Evolutionary conservation across 1,139 yeast species (phyloP).

Genomic region (Spathaspora sp.): DNA sequence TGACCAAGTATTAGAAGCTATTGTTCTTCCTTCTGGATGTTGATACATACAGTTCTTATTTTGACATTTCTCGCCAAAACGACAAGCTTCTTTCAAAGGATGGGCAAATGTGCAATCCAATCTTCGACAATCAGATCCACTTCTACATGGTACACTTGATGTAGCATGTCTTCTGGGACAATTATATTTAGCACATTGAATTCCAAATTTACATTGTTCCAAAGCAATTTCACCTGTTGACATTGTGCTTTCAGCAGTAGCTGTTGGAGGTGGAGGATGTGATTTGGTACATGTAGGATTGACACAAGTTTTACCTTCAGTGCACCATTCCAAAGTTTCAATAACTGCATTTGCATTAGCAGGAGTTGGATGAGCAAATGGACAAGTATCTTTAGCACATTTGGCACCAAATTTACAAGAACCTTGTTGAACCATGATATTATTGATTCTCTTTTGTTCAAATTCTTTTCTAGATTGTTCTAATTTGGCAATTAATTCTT

Average conservation of each 20-base stretch:
- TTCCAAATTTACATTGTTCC: constrained; percentile 81
- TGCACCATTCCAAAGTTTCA: constrained; percentile 71
- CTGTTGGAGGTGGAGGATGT: constrained; percentile 68
- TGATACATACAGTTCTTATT: constrained; percentile 68
- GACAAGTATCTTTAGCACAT: constrained; percentile 77
- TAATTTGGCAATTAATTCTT: constrained; percentile 62
- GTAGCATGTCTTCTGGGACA: constrained; percentile 88
- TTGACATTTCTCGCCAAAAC: constrained; percentile 72
- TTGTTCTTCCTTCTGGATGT: constrained; percentile 74
- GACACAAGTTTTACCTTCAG: constrained; percentile 62
- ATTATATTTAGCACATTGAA: constrained; percentile 68
- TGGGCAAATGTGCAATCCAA: constrained; percentile 81
- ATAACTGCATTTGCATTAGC: constrained; percentile 75
- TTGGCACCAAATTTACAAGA: constrained; percentile 73
- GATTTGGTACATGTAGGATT: constrained; percentile 67
- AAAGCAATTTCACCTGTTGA: constrained; percentile 49
- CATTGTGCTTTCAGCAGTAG: constrained; percentile 24
- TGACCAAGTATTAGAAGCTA: constrained; percentile 46
- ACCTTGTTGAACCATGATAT: constrained; percentile 20
- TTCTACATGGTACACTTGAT: constrained; percentile 71
- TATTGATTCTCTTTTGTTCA: constrained; percentile 37
- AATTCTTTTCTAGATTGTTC: constrained; percentile 57
- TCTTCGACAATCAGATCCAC: constrained; percentile 74
- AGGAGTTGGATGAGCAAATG: constrained; percentile 90
- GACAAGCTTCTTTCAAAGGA: constrained; percentile 76